phyloP scores from a whole-genome alignment of 2,329 filamentous ascomycete genomes.

The Ophiostoma himal-ulmi region DNA sequence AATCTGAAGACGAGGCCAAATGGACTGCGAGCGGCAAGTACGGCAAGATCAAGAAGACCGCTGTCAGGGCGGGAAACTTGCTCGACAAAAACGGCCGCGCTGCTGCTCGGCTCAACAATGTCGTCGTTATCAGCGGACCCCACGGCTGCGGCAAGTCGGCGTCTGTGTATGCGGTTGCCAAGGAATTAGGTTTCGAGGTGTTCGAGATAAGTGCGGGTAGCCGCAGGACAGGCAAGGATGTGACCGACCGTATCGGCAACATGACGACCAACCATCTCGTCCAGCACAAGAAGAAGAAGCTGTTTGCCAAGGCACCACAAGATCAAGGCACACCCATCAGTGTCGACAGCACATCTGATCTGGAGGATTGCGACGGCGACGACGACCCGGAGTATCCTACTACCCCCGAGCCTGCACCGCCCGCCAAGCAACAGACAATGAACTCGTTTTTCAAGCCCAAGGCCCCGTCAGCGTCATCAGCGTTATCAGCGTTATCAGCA shows the following conservation, averaged over 20 bases:
- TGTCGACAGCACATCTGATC: slow-evolving; percentile 33
- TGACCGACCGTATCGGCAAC: slow-evolving; percentile 86
- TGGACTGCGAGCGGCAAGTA: slow-evolving; percentile 37
- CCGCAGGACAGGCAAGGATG: slow-evolving; percentile 79
- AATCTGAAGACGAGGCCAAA: slow-evolving; percentile 55
- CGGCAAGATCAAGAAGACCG: slow-evolving; percentile 45
- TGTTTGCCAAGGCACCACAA: not conserved
- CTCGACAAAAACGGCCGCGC: slow-evolving; percentile 34
- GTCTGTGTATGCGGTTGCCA: slow-evolving; percentile 83
- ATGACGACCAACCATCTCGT: slow-evolving; percentile 97
- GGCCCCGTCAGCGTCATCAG: not conserved
- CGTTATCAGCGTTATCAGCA: not conserved
- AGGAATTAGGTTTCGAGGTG: slow-evolving; percentile 85
- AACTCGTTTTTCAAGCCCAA: slow-evolving; percentile 65
- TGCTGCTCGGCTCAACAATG: slow-evolving; percentile 56
- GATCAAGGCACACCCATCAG: slow-evolving; percentile 24
- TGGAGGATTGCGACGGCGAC: slow-evolving; percentile 18
- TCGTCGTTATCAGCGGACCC: slow-evolving; percentile 82
- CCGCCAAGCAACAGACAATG: slow-evolving; percentile 72
- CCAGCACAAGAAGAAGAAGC: slow-evolving; percentile 39
- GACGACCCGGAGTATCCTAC: slow-evolving; percentile 15
- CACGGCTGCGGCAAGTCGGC: slow-evolving; percentile 91
- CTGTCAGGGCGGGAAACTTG: slow-evolving; percentile 42
- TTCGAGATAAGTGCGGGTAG: slow-evolving; percentile 89
- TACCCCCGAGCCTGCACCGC: not conserved